Evolutionary conservation across 495 filamentous ascomycete genomes (phyloP), one percentile per base, ranked within the genome.

Genomic region (Penicillium pulvis): DNA sequence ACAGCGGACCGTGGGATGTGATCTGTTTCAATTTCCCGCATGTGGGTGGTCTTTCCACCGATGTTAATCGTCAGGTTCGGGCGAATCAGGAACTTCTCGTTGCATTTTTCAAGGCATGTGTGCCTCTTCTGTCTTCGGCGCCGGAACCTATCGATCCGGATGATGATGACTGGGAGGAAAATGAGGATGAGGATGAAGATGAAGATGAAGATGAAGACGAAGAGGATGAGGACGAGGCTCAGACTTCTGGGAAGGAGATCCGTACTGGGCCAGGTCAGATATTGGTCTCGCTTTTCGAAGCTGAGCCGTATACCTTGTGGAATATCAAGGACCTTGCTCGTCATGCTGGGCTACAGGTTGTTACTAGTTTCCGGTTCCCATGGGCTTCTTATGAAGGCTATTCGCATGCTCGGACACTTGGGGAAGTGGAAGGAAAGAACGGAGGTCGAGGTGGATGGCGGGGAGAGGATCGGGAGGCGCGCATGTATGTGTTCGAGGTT

Each of bases 21-120:
- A 86, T 97, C 50, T 82, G 91, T 48, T 98, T 97, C 81, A 96
- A 97, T 77, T 98, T 98, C 74, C 94, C 94, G 47, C 94, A 98
- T 73, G 88, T 96, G 2, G 94, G 94, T 51, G 94, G 94, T 8
- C 84, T 92, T 60, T 89, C 84, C 46, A 98, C 85, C 45, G 94
- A 98, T 74, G 90, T 97, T 50, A 96, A 96, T 74, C 80, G 94
- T 17, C 94, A 98, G 75, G 92, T 97, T 12, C 85, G 94, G 35
- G 81, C 87, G 62, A 98, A 98, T 68, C 94, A 98, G 74, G 89
- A 93, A 67, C 79, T 97, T 31, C 80, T 97, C 2, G 90, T 95
- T 10, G 80, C 77, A 6, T 96, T 96, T 71, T 97, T 97, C 77
- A 80, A 82, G 59, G 76, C 82, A 9, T 85, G 79, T 59, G 58